Evolutionary conservation across 495 filamentous ascomycete genomes (phyloP).

Genomic region (Penicillium maclennaniae): DNA sequence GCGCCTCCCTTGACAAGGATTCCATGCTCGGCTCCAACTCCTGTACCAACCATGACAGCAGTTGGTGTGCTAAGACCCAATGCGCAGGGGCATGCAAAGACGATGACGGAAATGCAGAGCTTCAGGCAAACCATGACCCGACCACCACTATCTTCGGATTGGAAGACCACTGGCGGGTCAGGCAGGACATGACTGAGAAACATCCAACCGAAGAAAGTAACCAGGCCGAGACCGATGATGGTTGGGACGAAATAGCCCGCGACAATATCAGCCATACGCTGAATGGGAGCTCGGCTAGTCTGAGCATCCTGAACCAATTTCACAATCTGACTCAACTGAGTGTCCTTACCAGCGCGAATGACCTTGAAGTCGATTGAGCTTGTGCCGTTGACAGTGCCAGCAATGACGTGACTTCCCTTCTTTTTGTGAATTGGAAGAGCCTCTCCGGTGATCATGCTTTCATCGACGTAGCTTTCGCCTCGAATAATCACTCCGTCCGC

Average conservation of each 20-base stretch:
- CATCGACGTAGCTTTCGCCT: constrained; percentile 91
- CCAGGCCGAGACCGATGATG: constrained; percentile 76
- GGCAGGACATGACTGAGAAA: constrained; percentile 78
- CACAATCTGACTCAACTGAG: constrained; percentile 96
- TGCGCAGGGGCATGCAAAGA: constrained; percentile 96
- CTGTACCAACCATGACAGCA: constrained; percentile 97
- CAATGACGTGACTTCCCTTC: constrained; percentile 75
- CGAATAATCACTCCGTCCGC: constrained; percentile 85
- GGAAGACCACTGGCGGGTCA: constrained; percentile 87
- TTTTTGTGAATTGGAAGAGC: constrained; percentile 87
- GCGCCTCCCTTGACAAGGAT: constrained; percentile 97
- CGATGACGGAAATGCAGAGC: constrained; percentile 97
- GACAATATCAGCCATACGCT: constrained; percentile 85
- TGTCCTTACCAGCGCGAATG: constrained; percentile 88
- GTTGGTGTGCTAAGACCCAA: constrained; percentile 92
- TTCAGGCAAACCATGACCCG: constrained; percentile 95
- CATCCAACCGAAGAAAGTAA: constrained; percentile 94
- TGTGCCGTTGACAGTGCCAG: constrained; percentile 94
- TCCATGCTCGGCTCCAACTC: constrained; percentile 92
- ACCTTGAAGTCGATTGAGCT: constrained; percentile 91
- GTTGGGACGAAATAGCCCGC: constrained; percentile 93
- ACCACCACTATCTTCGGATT: constrained; percentile 74
- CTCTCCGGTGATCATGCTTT: constrained; percentile 98
- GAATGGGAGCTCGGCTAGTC: constrained; percentile 90
- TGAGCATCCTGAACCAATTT: constrained; percentile 96